A percentile compares a stretch with the other conserved stretches of the same genome.
These are phyloP conservation scores for Chlamydomonas applanata DNA, from an alignment of 139 green algal genomes.

Conservation along the genomic window DNA sequence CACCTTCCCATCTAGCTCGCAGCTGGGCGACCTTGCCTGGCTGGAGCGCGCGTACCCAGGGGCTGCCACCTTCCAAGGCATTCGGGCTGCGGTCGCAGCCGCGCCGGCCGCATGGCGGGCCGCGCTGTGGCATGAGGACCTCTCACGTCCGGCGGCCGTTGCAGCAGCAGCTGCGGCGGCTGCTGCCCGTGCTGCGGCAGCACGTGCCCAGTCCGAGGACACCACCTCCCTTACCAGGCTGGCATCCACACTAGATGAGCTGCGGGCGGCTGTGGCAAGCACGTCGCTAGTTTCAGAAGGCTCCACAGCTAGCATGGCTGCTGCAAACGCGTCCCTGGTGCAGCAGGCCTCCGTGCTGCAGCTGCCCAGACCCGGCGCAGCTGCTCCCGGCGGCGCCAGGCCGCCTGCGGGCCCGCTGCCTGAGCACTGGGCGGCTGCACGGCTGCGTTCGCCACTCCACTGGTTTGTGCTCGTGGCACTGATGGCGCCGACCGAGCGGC, in stretches of 20 bases:
- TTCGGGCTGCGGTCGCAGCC: conserved; percentile 17
- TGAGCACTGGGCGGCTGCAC: background rate
- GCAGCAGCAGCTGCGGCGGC: background rate
- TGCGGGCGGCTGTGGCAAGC: background rate
- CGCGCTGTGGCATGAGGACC: conserved; percentile 2
- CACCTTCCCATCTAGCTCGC: background rate
- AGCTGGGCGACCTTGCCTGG: conserved; percentile 18
- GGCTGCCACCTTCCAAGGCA: background rate
- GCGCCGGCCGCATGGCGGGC: conserved; percentile 18
- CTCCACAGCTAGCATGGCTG: background rate
- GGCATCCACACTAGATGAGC: background rate
- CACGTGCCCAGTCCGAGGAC: background rate
- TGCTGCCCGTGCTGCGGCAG: conserved; percentile 13
- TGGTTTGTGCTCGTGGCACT: conserved; percentile 3
- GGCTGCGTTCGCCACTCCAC: background rate
- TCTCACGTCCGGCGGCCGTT: background rate
- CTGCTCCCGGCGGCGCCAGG: too few relatives aligned
- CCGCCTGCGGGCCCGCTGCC: background rate
- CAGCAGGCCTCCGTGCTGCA: background rate
- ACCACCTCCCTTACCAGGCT: background rate
- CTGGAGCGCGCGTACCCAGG: background rate
- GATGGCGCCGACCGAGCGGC: background rate
- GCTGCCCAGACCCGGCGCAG: background rate
- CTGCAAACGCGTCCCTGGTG: background rate
- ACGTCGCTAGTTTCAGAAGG: background rate